A percentile compares a stretch with the other conserved stretches of the same genome.
phyloP scores from a whole-genome alignment of 495 filamentous ascomycete species.

The Xylaria curta region DNA sequence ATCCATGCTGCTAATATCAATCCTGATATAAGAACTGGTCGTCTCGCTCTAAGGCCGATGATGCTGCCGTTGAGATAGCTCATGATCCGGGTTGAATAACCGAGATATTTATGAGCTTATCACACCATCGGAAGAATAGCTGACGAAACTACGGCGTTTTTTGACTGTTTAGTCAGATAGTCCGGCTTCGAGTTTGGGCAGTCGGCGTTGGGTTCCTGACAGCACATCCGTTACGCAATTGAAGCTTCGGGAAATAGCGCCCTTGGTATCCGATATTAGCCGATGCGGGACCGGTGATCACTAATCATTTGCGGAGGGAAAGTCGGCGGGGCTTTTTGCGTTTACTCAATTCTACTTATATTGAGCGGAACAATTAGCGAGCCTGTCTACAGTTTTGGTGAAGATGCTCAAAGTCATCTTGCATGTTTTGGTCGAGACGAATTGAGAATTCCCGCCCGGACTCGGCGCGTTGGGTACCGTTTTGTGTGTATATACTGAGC shows the following conservation, averaged over 20 bases:
- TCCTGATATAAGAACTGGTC: neutral
- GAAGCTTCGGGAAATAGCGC: neutral
- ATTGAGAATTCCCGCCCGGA: too few species aligned
- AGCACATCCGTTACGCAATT: neutral
- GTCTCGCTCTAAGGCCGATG: neutral
- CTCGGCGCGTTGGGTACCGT: too few species aligned
- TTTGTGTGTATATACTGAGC: too few species aligned
- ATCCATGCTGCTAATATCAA: constrained; percentile 17
- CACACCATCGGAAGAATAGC: too few species aligned
- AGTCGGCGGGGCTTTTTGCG: too few species aligned
- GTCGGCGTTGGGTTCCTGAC: neutral
- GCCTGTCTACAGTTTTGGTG: too few species aligned
- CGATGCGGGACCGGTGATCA: neutral
- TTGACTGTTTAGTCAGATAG: neutral
- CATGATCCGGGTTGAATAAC: neutral
- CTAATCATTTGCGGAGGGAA: neutral
- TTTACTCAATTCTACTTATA: too few species aligned
- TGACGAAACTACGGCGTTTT: too few species aligned
- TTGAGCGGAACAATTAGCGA: too few species aligned
- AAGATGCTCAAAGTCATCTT: too few species aligned
- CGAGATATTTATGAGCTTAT: neutral
- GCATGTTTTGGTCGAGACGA: too few species aligned
- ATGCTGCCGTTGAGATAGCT: neutral
- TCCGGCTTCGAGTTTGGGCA: neutral
- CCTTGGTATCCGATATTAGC: neutral